Evolutionary conservation across 2,329 filamentous ascomycete species (phyloP), one percentile per base, ranked within the genome.

Genomic region (Pseudopyricularia javanii): DNA sequence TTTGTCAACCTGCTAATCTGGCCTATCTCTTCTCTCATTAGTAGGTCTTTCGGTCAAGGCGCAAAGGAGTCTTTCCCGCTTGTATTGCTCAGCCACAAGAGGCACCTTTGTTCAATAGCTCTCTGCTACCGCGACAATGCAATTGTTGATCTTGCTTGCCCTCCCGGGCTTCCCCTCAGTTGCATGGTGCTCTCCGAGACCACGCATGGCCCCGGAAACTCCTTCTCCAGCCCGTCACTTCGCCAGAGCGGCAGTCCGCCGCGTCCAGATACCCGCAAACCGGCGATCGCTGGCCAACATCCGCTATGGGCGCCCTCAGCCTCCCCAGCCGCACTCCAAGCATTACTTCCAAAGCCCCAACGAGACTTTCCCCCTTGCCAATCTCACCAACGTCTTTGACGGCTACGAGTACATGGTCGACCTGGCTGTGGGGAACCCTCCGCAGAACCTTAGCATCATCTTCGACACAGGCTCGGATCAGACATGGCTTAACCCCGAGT

Each of bases 381-480:
- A 52, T 35, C 20, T 52, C 14, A 52, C 24, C 37, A 52, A 52
- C 50, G 32, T 47, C 40, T 30, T 52, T 20, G 40, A 47, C 26
- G 50, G 50, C n/a, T 52, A 52, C 14, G 37, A 52, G 17, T 52
- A 52, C 40, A 45, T 52, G 28, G 28, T 52, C 9, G 50, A 52
- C 14, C 43, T 54, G 15, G 33, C 20, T 8, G 34, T 72, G 32
- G 70, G 70, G 6, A 68, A 64, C 14, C 69, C 69, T 2, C 57
- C 60, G 9, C 69, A 71, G 56, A 51, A 55, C 2, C 55, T 71
- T 28, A 61, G 57, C 22, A 55, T 72, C 51, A 66, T 69, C 56
- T 66, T 72, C 49, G 69, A 72, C 60, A 72, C 70, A 2, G 70
- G 70, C 20, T 70, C 67, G 51, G 67, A 65, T 6, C 69, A 72